Conservation (phyloP, 768 basidiomycete species). For the Amanita pallidorosea region DNA sequence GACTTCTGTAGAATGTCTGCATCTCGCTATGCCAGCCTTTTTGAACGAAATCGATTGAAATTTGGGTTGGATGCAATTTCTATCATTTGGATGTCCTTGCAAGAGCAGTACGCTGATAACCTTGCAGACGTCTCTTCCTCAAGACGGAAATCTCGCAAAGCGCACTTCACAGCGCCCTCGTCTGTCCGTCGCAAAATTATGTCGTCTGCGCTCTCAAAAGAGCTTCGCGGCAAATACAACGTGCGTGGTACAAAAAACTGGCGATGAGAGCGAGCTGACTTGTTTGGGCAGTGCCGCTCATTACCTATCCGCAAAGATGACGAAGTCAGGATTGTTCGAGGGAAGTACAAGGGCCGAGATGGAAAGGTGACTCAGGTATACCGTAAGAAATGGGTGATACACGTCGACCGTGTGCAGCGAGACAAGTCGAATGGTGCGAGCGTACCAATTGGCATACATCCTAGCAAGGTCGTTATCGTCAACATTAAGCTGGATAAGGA, state of each 20-base stretch:
- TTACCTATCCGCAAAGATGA: slow-evolving; percentile 96
- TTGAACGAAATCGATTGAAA: slow-evolving; percentile 17
- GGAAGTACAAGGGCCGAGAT: slow-evolving; percentile 98
- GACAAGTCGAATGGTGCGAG: slow-evolving; percentile 97
- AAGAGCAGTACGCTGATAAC: slow-evolving; percentile 12
- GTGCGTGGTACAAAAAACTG: slow-evolving; percentile 35
- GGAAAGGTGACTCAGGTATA: slow-evolving; percentile 97
- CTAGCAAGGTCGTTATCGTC: slow-evolving; percentile 92
- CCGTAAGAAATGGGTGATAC: slow-evolving; percentile 98
- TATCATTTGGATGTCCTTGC: slow-evolving; percentile 30
- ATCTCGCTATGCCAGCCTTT: slow-evolving; percentile 15
- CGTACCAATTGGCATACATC: slow-evolving; percentile 89
- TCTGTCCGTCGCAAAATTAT: slow-evolving; percentile 95
- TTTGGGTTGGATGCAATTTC: slow-evolving; percentile 44
- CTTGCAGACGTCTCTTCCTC: slow-evolving; percentile 78
- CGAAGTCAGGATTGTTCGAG: slow-evolving; percentile 93
- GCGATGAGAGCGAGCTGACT: background rate
- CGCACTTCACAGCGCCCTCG: slow-evolving; percentile 93
- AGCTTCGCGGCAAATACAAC: slow-evolving; percentile 85
- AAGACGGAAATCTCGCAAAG: slow-evolving; percentile 97
- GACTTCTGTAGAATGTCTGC: slow-evolving; percentile 12
- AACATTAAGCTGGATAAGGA: slow-evolving; percentile 91
- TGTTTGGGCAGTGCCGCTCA: slow-evolving; percentile 61
- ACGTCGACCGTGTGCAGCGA: slow-evolving; percentile 94
- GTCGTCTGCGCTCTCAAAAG: slow-evolving; percentile 93